phyloP scores from a whole-genome alignment of 2,329 filamentous ascomycete genomes.

The Alternaria hordeiaustralica region DNA sequence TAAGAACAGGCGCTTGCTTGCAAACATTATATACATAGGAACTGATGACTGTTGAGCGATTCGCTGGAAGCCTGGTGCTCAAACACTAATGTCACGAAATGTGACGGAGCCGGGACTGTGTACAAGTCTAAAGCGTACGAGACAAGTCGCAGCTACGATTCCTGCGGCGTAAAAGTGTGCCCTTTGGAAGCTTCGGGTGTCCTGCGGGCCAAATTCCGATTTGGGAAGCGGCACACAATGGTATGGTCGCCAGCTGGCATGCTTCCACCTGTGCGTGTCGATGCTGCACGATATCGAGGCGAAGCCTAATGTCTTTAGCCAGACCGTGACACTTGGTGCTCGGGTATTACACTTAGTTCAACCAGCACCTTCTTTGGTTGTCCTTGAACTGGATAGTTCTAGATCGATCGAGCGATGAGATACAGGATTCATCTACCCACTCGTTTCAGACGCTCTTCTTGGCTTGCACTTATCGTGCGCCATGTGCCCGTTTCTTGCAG shows the following conservation, averaged over 20 bases:
- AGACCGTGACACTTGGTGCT: not conserved
- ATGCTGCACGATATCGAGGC: not conserved
- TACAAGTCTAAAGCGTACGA: not conserved
- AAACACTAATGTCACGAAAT: not conserved
- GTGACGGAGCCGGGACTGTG: not conserved
- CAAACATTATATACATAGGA: not conserved
- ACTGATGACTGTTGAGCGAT: slow-evolving; percentile 11
- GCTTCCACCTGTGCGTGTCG: not conserved
- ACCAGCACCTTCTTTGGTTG: not conserved
- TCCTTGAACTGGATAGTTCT: not conserved
- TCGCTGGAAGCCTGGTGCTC: slow-evolving; percentile 5
- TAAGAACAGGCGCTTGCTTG: not conserved
- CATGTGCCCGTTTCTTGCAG: slow-evolving; percentile 85
- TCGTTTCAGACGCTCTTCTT: slow-evolving; percentile 57
- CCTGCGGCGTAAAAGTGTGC: not conserved
- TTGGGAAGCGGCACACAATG: not conserved
- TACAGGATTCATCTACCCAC: slow-evolving; percentile 19
- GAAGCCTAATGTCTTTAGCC: not conserved
- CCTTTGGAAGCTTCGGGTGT: not conserved
- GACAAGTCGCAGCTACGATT: not conserved
- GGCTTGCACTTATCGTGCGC: slow-evolving; percentile 92
- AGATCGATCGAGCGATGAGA: not conserved
- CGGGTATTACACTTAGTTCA: not conserved
- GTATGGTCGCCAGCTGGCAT: not conserved
- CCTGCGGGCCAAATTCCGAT: not conserved